Evolutionary conservation across 106 monocot species (phyloP).

Genomic region (Iris macrosiphon): DNA sequence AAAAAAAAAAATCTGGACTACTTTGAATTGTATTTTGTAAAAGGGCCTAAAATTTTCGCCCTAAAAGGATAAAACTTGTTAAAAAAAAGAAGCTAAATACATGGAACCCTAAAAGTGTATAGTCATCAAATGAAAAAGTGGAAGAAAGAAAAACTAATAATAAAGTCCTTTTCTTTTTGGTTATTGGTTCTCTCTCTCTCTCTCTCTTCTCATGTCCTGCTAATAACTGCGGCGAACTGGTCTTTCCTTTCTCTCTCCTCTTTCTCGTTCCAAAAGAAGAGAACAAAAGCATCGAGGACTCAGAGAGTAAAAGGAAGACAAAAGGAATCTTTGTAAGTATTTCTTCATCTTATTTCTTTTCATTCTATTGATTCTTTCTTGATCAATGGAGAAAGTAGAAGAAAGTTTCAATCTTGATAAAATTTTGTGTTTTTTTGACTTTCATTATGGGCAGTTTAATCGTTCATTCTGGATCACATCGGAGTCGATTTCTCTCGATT

Average conservation of each 20-base stretch:
- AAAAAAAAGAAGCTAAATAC: no score
- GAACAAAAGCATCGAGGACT: background rate
- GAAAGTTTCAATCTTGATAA: background rate
- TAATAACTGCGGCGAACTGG: constrained; percentile 1
- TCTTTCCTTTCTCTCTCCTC: background rate
- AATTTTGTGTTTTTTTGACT: background rate
- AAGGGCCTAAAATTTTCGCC: no score
- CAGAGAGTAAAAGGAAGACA: background rate
- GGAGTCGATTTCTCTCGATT: background rate
- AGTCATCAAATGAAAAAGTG: no score
- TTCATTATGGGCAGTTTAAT: background rate
- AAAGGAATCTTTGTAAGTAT: background rate
- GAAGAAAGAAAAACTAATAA: no score
- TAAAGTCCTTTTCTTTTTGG: constrained; percentile 2
- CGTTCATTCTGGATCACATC: background rate
- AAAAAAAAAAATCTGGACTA: no score
- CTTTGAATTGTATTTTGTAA: no score
- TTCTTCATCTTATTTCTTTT: no score
- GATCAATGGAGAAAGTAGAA: background rate
- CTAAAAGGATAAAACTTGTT: no score
- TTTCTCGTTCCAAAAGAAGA: background rate
- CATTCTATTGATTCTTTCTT: background rate
- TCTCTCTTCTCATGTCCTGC: background rate
- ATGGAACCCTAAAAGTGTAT: no score
- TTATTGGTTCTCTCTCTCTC: background rate